phyloP scores from a whole-genome alignment of 495 filamentous ascomycete genomes.

The Talaromyces stipitatus region DNA sequence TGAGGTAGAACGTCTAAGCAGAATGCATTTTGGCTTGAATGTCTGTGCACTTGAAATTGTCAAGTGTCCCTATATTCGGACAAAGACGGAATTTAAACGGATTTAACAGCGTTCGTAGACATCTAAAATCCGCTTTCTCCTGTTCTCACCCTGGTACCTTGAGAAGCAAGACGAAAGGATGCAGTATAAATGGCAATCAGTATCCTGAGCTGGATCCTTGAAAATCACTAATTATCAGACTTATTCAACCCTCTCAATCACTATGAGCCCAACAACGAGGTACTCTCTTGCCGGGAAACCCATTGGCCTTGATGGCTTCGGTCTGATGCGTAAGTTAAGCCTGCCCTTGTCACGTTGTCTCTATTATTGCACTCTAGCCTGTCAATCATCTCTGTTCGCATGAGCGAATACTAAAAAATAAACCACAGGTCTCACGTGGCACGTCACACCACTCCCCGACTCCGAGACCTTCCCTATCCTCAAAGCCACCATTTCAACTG shows the following conservation, averaged over 20 bases:
- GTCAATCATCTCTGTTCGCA: not conserved
- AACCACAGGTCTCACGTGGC: conserved; percentile 53
- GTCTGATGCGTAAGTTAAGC: conserved; percentile 12
- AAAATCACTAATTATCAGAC: not conserved
- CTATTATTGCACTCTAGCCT: not conserved
- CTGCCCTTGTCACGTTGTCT: not conserved
- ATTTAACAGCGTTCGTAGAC: not conserved
- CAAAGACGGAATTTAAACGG: not conserved
- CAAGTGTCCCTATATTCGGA: not conserved
- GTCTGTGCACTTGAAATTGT: no score
- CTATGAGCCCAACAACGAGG: not conserved
- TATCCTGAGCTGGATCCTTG: not conserved
- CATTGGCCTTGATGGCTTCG: conserved; percentile 12
- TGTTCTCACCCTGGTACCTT: not conserved
- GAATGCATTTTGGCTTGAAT: no score
- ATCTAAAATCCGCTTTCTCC: not conserved
- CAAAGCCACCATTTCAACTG: conserved; percentile 49
- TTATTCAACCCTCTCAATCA: no score
- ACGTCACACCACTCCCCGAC: conserved; percentile 37
- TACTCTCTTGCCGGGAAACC: conserved; percentile 10
- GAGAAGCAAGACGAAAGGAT: not conserved
- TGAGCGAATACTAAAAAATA: not conserved
- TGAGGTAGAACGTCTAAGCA: not conserved
- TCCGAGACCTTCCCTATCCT: conserved; percentile 55
- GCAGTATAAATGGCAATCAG: not conserved